Evolutionary conservation across 257 asterid genomes (phyloP).

Genomic region (Fraxinus cuspidata): DNA sequence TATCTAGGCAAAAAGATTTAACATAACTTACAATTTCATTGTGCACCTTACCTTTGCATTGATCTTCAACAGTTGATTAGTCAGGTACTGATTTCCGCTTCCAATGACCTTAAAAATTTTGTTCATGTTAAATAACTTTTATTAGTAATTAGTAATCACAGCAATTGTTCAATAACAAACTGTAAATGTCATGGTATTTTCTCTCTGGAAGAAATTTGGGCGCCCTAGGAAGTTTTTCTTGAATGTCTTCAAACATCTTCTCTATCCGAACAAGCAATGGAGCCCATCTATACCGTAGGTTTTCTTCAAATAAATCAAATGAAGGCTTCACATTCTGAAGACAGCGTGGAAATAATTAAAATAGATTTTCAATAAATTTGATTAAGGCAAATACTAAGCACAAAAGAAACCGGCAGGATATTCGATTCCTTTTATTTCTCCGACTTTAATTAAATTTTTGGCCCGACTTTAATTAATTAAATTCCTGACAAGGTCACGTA

Average conservation of each 20-base stretch:
- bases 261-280: constrained; percentile 69
- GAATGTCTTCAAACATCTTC: constrained; percentile 62
- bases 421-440: too few species aligned
- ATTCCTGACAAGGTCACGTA: too few species aligned
- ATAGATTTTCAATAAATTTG: too few species aligned
- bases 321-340: constrained; percentile 37
- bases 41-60: constrained; percentile 70
- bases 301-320: constrained; percentile 47
- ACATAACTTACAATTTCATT: constrained; percentile 3
- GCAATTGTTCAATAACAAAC: too few species aligned
- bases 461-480: too few species aligned
- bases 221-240: constrained; percentile 64
- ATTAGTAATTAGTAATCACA: too few species aligned
- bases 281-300: constrained; percentile 54
- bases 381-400: too few species aligned
- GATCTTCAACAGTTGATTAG: constrained; percentile 68
- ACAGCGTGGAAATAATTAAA: too few species aligned
- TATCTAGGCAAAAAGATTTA: neutral
- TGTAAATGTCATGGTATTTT: constrained; percentile 55
- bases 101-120: constrained; percentile 66
- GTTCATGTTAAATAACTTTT: neutral
- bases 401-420: too few species aligned
- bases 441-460: too few species aligned
- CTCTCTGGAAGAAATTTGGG: constrained; percentile 70
- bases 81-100: constrained; percentile 78